These are phyloP conservation scores for Cystobasidiaceae sp. DNA, from an alignment of 1,284 basidiomycete genomes.

Conservation along the genomic window DNA sequence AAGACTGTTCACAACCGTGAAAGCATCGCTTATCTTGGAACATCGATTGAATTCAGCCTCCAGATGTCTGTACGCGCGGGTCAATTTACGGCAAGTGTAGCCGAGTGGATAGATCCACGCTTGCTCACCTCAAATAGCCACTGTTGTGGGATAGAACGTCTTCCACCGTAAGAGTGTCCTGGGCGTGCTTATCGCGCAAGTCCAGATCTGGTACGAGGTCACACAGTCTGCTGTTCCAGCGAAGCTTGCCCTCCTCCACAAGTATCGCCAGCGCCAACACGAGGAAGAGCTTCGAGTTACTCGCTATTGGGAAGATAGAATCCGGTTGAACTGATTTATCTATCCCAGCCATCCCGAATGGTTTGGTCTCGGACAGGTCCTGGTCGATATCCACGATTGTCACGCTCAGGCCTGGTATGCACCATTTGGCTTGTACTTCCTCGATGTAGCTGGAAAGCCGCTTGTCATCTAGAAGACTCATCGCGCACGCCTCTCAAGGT, in stretches of 20 bases:
- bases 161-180: not conserved
- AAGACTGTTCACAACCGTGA: not conserved
- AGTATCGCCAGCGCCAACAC: not conserved
- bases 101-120: not conserved
- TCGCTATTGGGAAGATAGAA: not conserved
- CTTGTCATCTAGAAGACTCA: not conserved
- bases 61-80: not conserved
- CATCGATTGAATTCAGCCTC: not conserved
- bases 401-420: not conserved
- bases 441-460: not conserved
- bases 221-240: not conserved
- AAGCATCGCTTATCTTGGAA: not conserved
- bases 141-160: not conserved
- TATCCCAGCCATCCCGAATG: not conserved
- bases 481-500: not conserved
- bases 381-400: not conserved
- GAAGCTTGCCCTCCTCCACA: not conserved
- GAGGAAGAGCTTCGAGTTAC: constrained; percentile 6
- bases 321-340: not conserved
- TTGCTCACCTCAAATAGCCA: not conserved
- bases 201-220: not conserved
- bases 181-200: not conserved
- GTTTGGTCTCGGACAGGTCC: not conserved
- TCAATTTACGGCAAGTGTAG: not conserved
- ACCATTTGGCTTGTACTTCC: not conserved